A percentile compares a stretch with the other conserved stretches of the same genome.
Evolutionary conservation across 257 asterid species (phyloP).

Genomic region (Salvia miltiorrhiza): DNA sequence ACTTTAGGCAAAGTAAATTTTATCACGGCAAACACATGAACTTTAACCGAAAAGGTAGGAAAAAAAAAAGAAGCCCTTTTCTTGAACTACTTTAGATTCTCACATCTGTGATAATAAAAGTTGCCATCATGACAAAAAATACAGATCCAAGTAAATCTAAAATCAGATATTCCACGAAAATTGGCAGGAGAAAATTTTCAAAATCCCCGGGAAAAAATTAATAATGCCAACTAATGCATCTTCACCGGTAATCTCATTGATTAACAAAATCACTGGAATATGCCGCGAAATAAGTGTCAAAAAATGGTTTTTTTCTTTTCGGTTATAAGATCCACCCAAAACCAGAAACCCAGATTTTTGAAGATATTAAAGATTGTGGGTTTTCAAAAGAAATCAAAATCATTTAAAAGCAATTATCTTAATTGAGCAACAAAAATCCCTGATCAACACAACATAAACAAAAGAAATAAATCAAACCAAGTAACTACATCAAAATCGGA

Average conservation of each 20-base stretch:
- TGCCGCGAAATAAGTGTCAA: background rate
- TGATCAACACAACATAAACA: no score
- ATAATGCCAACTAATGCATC: background rate
- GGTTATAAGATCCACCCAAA: slow-evolving; percentile 25
- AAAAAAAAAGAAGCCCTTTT: slow-evolving; percentile 16
- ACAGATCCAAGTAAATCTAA: slow-evolving; percentile 31
- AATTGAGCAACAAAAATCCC: background rate
- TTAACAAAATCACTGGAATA: background rate
- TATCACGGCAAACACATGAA: slow-evolving; percentile 30
- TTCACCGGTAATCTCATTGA: background rate
- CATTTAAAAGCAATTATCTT: background rate
- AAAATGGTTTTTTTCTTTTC: background rate
- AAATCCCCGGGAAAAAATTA: slow-evolving; percentile 21
- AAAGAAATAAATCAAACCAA: slow-evolving; percentile 2
- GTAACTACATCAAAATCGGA: background rate
- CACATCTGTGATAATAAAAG: slow-evolving; percentile 26
- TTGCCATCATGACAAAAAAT: slow-evolving; percentile 5
- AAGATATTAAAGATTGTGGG: background rate
- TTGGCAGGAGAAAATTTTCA: background rate
- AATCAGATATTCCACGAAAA: slow-evolving; percentile 14
- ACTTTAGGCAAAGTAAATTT: background rate
- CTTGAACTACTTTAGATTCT: slow-evolving; percentile 8
- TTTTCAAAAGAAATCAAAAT: background rate
- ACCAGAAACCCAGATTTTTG: slow-evolving; percentile 8
- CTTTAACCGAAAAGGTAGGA: slow-evolving; percentile 24